Evolutionary conservation across 768 basidiomycete species (phyloP).

Genomic region (Lentinula boryana): DNA sequence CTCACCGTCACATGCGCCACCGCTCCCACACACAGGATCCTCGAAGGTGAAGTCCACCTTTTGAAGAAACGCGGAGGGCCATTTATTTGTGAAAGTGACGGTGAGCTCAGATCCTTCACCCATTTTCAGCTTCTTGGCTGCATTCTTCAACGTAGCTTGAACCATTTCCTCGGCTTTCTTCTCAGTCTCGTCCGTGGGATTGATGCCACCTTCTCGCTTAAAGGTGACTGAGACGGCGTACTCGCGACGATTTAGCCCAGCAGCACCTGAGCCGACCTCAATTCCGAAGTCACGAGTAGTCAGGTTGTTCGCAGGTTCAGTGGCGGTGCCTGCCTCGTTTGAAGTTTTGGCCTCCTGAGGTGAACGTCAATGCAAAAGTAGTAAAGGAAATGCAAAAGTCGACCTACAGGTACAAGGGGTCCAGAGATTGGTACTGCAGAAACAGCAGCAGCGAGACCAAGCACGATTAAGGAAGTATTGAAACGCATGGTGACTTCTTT

Average conservation of each 20-base stretch:
- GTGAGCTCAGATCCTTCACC: background rate
- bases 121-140: background rate
- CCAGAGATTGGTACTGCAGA: background rate
- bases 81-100: background rate
- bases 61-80: background rate
- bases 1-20: background rate
- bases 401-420: background rate
- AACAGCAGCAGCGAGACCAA: background rate
- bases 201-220: background rate
- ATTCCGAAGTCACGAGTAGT: background rate
- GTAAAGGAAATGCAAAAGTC: background rate
- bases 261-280: background rate
- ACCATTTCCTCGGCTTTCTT: background rate
- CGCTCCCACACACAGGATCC: background rate
- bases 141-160: background rate
- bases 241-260: background rate
- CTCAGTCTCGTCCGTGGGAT: background rate
- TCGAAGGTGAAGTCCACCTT: background rate
- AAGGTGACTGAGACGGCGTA: background rate
- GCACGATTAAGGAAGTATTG: background rate
- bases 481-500: background rate
- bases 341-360: background rate
- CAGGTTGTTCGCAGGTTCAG: background rate
- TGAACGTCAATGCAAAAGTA: background rate
- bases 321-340: background rate